These are phyloP conservation scores for Malus hybrid DNA, from an alignment of 331 rosid species.

Conservation along the genomic window DNA sequence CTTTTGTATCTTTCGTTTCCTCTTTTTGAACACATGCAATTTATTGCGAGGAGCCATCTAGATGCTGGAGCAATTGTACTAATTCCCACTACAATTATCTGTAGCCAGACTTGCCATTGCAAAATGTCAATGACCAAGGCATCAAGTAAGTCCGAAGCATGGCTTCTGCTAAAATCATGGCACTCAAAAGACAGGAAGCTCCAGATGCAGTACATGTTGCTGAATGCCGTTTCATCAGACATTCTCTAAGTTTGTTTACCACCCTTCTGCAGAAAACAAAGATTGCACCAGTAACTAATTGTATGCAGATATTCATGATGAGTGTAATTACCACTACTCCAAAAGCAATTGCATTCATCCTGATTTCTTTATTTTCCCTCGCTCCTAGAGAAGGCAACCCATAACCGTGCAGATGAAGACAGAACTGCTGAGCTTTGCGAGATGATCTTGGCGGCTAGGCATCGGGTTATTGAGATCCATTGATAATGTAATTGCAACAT, in stretches of 20 bases:
- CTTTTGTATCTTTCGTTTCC: slow-evolving; percentile 18
- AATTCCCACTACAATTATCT: slow-evolving; percentile 50
- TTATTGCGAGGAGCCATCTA: slow-evolving; percentile 68
- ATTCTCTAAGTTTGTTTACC: slow-evolving; percentile 22
- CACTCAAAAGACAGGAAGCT: slow-evolving; percentile 62
- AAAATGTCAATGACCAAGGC: slow-evolving; percentile 50
- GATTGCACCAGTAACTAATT: slow-evolving; percentile 76
- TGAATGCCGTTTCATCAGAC: slow-evolving; percentile 54
- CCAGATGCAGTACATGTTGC: slow-evolving; percentile 82
- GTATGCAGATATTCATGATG: slow-evolving; percentile 64
- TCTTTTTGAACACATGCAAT: slow-evolving; percentile 43
- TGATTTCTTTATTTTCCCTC: slow-evolving; percentile 53
- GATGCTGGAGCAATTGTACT: slow-evolving; percentile 79
- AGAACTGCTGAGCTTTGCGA: slow-evolving; percentile 68
- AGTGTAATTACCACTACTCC: slow-evolving; percentile 73
- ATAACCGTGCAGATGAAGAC: slow-evolving; percentile 64
- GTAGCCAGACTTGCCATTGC: slow-evolving; percentile 77
- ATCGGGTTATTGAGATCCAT: slow-evolving; percentile 82
- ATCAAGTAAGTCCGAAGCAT: slow-evolving; percentile 53
- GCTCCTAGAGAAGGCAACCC: slow-evolving; percentile 77
- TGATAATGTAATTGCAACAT: slow-evolving; percentile 51
- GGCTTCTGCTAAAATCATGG: slow-evolving; percentile 46
- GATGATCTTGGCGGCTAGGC: slow-evolving; percentile 76
- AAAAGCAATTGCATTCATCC: slow-evolving; percentile 60
- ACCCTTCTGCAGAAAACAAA: slow-evolving; percentile 43